Percentiles rank a stretch among this genome's conserved stretches.
Conservation (phyloP, 352 stramenopile species). For the Phytophthora tentaculata region DNA sequence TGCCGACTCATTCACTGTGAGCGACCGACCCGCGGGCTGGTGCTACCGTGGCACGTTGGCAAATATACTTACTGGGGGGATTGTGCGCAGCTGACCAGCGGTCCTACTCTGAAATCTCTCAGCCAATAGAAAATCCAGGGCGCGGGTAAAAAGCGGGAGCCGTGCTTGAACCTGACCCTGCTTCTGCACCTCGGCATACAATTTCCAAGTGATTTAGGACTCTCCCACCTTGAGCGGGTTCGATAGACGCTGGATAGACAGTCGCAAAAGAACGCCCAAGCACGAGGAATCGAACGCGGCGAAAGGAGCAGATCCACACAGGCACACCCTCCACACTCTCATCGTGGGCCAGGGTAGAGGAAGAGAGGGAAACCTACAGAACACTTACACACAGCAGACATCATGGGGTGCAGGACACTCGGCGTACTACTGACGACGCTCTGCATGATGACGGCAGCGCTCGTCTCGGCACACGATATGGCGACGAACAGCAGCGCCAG, state of each 20-base stretch:
- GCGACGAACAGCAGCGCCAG: slow-evolving; percentile 27
- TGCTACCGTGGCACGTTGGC: too few relatives aligned
- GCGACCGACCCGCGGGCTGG: too few relatives aligned
- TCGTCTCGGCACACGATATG: slow-evolving; percentile 20
- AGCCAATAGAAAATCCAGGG: slow-evolving; percentile 18
- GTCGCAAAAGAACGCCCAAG: slow-evolving; percentile 32
- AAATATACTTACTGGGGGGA: slow-evolving; percentile 14
- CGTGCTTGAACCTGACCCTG: slow-evolving; percentile 8
- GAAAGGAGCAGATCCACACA: slow-evolving; percentile 18
- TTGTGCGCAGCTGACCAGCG: slow-evolving; percentile 13
- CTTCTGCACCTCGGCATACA: slow-evolving; percentile 17
- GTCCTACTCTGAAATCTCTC: slow-evolving; percentile 7
- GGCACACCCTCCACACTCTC: neutral
- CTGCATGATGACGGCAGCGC: slow-evolving; percentile 9
- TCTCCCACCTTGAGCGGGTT: slow-evolving; percentile 19
- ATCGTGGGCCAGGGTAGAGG: slow-evolving; percentile 10
- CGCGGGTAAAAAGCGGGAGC: slow-evolving; percentile 1
- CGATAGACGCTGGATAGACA: slow-evolving; percentile 25
- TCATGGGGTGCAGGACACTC: slow-evolving; percentile 26
- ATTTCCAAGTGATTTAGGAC: slow-evolving; percentile 10
- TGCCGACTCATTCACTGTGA: too few relatives aligned
- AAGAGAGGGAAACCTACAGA: slow-evolving; percentile 3
- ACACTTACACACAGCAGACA: slow-evolving; percentile 4
- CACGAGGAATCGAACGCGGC: slow-evolving; percentile 11
- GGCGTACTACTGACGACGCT: slow-evolving; percentile 24